A percentile compares a stretch with the other conserved stretches of the same genome.
These are phyloP conservation scores for Phytophthora chlamydospora DNA, from an alignment of 352 stramenopile species.

Conservation along the genomic window DNA sequence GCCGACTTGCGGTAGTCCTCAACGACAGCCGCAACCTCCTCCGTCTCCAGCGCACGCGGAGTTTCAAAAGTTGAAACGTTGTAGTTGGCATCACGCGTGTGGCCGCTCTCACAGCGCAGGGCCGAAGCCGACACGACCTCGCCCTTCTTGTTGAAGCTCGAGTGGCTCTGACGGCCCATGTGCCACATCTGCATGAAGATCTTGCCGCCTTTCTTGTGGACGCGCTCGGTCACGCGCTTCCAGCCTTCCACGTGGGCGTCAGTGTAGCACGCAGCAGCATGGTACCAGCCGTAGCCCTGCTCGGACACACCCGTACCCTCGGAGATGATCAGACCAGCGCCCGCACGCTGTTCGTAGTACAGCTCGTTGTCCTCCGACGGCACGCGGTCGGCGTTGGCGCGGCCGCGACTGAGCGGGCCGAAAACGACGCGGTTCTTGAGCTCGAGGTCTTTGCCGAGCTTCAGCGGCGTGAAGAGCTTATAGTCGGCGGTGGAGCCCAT, in stretches of 20 bases:
- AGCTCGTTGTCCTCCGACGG: conserved; percentile 28
- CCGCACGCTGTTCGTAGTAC: conserved; percentile 31
- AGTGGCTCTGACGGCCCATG: conserved; percentile 30
- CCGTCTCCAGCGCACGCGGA: conserved; percentile 64
- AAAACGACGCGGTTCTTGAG: conserved; percentile 33
- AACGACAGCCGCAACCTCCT: conserved; percentile 76
- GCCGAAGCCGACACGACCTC: conserved; percentile 59
- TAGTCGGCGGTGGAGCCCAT: conserved; percentile 31
- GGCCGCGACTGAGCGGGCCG: conserved; percentile 24
- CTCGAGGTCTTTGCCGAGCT: conserved; percentile 39
- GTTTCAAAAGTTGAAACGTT: conserved; percentile 40
- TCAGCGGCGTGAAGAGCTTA: conserved; percentile 50
- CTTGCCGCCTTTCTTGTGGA: conserved; percentile 28
- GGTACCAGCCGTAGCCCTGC: conserved; percentile 27
- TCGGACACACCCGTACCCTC: conserved; percentile 26
- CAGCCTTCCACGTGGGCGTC: conserved; percentile 26
- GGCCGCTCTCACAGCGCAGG: conserved; percentile 30
- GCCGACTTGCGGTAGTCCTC: conserved; percentile 71
- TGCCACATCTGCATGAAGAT: conserved; percentile 34
- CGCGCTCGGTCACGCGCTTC: conserved; percentile 29
- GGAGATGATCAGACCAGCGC: conserved; percentile 23
- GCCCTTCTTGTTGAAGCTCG: conserved; percentile 42
- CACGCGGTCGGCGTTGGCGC: conserved; percentile 24
- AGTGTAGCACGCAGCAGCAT: conserved; percentile 23
- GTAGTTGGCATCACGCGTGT: conserved; percentile 38